These are phyloP conservation scores for Citrus cavaleriei DNA, from an alignment of 345 rosid genomes.

Conservation along the genomic window DNA sequence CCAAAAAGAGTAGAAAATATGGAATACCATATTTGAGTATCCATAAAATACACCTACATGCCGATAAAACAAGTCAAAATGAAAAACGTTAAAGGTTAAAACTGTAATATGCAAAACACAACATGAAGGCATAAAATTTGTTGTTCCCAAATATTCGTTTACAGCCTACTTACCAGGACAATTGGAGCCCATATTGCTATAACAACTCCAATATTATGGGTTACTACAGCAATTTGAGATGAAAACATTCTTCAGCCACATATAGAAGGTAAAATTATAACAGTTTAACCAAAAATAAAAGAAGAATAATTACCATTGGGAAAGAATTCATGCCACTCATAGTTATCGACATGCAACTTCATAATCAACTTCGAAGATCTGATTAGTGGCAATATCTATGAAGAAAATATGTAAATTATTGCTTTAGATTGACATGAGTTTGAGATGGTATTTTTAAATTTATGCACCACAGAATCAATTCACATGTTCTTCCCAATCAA, in stretches of 20 bases:
- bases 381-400: slow-evolving; percentile 79
- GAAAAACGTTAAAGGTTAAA: background rate
- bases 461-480: background rate
- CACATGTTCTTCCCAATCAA: background rate
- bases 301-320: slow-evolving; percentile 51
- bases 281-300: background rate
- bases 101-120: background rate
- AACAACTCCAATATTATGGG: slow-evolving; percentile 76
- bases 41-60: slow-evolving; percentile 87
- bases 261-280: background rate
- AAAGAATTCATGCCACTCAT: slow-evolving; percentile 92
- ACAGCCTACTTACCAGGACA: slow-evolving; percentile 60
- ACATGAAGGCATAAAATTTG: slow-evolving; percentile 9
- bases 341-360: slow-evolving; percentile 51
- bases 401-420: slow-evolving; percentile 17
- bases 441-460: background rate
- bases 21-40: slow-evolving; percentile 97
- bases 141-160: slow-evolving; percentile 8
- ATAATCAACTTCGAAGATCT: slow-evolving; percentile 77
- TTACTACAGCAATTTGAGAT: slow-evolving; percentile 43
- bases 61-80: slow-evolving; percentile 17
- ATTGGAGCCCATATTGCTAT: slow-evolving; percentile 96
- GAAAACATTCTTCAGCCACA: slow-evolving; percentile 15
- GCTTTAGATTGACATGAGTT: background rate
- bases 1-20: slow-evolving; percentile 94